Evolutionary conservation across 1,284 basidiomycete species (phyloP), one percentile per base, ranked within the genome.

Genomic region (Sporisorium graminicola): DNA sequence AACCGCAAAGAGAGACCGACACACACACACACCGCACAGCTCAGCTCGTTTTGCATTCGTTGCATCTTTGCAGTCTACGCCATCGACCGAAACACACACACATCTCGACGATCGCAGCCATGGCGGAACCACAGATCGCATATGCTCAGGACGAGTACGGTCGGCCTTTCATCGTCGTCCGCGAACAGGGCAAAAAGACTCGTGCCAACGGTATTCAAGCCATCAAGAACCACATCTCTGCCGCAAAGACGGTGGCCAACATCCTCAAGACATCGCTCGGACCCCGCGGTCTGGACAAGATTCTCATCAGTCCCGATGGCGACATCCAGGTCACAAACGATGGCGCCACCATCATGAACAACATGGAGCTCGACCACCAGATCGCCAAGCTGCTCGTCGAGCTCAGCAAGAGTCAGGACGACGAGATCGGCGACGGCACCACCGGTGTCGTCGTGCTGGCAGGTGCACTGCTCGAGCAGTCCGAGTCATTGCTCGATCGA

Each of bases 251-350:
- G 14, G 94, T 98, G 49, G 91, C 95, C 26, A 95, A 96, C 87
- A 98, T 99, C 85, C 90, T 99, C 84, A 91, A 93, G 84, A 96
- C 95, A 62, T 98, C 94, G 10, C 89, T 99, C 31, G 96, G 96
- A 22, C 96, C 96, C 27, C 90, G 95, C 89, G 95, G 96, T 53
- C 90, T 99, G 65, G 97, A 99, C 90, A 99, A 99, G 91, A 98
- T 99, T 86, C 90, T 99, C 84, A 98, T 99, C 85, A 95, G 94
- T 44, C 92, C 95, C 29, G 96, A 99, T 88, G 96, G 96, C 55
- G 96, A 99, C 83, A 99, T 99, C 82, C 98, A 95, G 53, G 96
- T 99, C 50, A 98, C 96, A 22, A 99, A 99, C 87, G 96, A 99
- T 88, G 96, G 96, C 55, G 96, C 96, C 14, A 84, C 85, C 27